phyloP scores from a whole-genome alignment of 257 asterid genomes.

The Knoxia roxburghii region DNA sequence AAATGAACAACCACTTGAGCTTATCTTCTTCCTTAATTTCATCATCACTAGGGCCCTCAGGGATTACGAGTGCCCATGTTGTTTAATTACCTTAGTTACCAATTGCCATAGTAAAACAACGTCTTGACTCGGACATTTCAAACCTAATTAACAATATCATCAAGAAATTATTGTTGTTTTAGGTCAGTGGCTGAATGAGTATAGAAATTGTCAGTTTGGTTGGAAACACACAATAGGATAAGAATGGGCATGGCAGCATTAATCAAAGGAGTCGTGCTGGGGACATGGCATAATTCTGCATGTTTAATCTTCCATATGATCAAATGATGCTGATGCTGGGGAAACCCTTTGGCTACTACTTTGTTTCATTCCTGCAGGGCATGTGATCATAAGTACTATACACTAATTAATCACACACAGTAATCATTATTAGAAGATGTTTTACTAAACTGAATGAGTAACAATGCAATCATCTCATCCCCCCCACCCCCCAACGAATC shows the following conservation, averaged over 20 bases:
- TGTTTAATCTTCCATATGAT: slow-evolving; percentile 12
- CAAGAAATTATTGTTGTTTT: no score
- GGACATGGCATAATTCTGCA: slow-evolving; percentile 13
- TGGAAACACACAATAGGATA: slow-evolving; percentile 7
- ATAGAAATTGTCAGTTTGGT: neutral
- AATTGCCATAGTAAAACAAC: no score
- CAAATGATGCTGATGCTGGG: slow-evolving; percentile 9
- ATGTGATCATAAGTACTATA: slow-evolving; percentile 23
- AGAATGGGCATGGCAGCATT: no score
- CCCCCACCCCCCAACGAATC: no score
- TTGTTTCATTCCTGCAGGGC: slow-evolving; percentile 10
- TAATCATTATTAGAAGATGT: no score
- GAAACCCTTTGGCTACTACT: slow-evolving; percentile 12
- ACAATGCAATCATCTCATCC: slow-evolving; percentile 3
- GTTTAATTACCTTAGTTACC: no score
- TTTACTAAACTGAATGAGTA: neutral
- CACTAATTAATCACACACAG: slow-evolving; percentile 6
- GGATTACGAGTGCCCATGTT: neutral
- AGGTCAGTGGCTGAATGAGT: no score
- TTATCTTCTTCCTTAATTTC: slow-evolving; percentile 8
- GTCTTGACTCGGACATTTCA: no score
- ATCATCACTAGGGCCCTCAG: neutral
- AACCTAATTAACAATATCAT: no score
- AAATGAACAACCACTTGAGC: slow-evolving; percentile 1
- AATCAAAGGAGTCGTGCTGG: no score